Evolutionary conservation across 1,284 basidiomycete species (phyloP).

Genomic region (Rhodotorula sp.): DNA sequence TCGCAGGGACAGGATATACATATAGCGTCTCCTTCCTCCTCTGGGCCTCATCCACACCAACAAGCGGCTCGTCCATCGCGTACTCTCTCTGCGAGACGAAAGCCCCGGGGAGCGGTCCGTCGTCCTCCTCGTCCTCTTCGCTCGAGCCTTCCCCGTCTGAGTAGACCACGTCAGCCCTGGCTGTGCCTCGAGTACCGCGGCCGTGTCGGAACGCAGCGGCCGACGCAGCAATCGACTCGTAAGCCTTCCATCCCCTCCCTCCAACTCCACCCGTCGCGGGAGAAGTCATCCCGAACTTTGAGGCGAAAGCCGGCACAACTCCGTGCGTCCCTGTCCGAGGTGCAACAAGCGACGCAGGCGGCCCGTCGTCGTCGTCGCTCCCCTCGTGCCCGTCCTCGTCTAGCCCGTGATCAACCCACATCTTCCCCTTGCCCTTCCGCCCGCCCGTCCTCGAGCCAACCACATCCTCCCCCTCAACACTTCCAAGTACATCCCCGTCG

Average conservation of each 20-base stretch:
- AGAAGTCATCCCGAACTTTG: not conserved
- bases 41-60: not conserved
- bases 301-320: constrained; percentile 14
- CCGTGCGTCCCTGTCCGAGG: too few species aligned
- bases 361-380: too few species aligned
- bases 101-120: constrained; percentile 20
- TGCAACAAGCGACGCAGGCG: too few species aligned
- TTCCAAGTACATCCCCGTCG: constrained; percentile 20
- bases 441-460: too few species aligned
- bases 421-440: too few species aligned
- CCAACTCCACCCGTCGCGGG: not conserved
- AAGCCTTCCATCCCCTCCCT: constrained; percentile 26
- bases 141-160: not conserved
- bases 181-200: too few species aligned
- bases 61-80: constrained; percentile 15
- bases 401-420: too few species aligned
- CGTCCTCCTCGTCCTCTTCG: constrained; percentile 15
- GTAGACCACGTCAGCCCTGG: not conserved
- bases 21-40: constrained; percentile 16
- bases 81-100: constrained; percentile 16
- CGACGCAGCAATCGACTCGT: constrained; percentile 24
- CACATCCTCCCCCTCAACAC: too few species aligned
- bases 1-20: constrained; percentile 23
- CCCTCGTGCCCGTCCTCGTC: too few species aligned
- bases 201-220: not conserved